Evolutionary conservation across 495 filamentous ascomycete species (phyloP), one percentile per base, ranked within the genome.

Genomic region (Penicillium simplicissimum): DNA sequence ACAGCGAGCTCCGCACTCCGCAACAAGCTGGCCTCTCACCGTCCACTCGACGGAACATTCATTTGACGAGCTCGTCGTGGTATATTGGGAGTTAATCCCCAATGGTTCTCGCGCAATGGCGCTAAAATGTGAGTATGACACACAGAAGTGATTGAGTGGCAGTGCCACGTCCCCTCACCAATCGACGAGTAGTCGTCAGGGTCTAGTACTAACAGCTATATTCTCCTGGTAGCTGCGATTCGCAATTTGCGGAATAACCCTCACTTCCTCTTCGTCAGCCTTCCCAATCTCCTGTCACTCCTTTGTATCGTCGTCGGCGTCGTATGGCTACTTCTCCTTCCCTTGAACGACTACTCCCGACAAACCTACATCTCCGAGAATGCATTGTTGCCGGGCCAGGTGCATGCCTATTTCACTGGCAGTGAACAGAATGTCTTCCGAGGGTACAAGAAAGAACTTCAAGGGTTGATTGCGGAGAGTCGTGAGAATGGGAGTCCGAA

Each of bases 341-440:
- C 95, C 34, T 85, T 97, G 54, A 83, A 98, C 75, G 84, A 92
- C 55, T 96, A 98, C 80, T 96, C 92, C 54, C 87, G 96, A 62
- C 79, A 84, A 48, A 98, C 95, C 11, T 98, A 98, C 76, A 95
- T 98, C 65, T 97, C 93, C 54, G 95, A 98, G 73, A 98, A 98
- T 74, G 95, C 95, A 17, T 87, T 98, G 9, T 81, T 98, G 17
- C 95, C 95, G 0, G 95, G 94, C 15, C 95, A 98, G 70, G 95
- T 98, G 13, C 93, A 98, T 75, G 96, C 96, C 0, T 98, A 98
- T 72, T 98, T 98, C 68, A 88, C 90, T 3, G 94, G 95, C 23
- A 96, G 91, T 72, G 95, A 98, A 69, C 93, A 97, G 76, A 89
- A 97, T 70, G 84, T 98, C 60, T 97, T 98, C 75, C 84, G 93